phyloP scores from a whole-genome alignment of 2,329 filamentous ascomycete species.

The Chaetomium sp. region DNA sequence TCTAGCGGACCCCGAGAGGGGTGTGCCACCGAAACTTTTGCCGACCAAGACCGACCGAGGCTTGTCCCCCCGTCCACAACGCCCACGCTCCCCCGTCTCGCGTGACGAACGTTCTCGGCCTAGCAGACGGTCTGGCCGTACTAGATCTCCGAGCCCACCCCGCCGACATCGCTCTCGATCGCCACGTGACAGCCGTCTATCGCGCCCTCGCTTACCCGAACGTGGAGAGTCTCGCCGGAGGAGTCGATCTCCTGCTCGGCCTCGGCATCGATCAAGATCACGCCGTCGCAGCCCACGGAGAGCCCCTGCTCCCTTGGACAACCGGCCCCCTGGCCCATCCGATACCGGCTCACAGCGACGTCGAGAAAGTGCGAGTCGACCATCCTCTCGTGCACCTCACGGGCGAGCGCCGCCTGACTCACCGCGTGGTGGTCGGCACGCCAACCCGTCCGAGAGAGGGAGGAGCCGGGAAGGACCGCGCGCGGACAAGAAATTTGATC shows the following conservation, averaged over 20 bases:
- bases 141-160: slow-evolving; percentile 17
- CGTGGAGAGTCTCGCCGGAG: slow-evolving; percentile 10
- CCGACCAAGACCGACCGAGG: slow-evolving; percentile 12
- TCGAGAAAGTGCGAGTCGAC: slow-evolving; percentile 16
- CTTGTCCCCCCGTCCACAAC: slow-evolving; percentile 13
- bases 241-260: slow-evolving; percentile 16
- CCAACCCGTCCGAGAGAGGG: slow-evolving; percentile 27
- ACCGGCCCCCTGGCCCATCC: slow-evolving; percentile 21
- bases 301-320: slow-evolving; percentile 14
- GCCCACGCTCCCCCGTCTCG: slow-evolving; percentile 22
- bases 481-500: slow-evolving; percentile 31
- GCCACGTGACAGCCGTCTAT: slow-evolving; percentile 8
- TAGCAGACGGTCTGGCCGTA: slow-evolving; percentile 20
- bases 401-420: slow-evolving; percentile 11
- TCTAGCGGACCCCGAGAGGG: slow-evolving; percentile 15
- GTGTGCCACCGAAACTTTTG: slow-evolving; percentile 12
- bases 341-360: slow-evolving; percentile 20
- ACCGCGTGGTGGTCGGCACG: slow-evolving; percentile 11
- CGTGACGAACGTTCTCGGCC: slow-evolving; percentile 23
- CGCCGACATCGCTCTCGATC: slow-evolving; percentile 27
- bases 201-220: neutral
- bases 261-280: slow-evolving; percentile 22
- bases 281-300: slow-evolving; percentile 20
- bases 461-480: slow-evolving; percentile 36
- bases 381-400: slow-evolving; percentile 10